Evolutionary conservation across 768 basidiomycete genomes (phyloP).

Genomic region (Saitozyma podzolica): DNA sequence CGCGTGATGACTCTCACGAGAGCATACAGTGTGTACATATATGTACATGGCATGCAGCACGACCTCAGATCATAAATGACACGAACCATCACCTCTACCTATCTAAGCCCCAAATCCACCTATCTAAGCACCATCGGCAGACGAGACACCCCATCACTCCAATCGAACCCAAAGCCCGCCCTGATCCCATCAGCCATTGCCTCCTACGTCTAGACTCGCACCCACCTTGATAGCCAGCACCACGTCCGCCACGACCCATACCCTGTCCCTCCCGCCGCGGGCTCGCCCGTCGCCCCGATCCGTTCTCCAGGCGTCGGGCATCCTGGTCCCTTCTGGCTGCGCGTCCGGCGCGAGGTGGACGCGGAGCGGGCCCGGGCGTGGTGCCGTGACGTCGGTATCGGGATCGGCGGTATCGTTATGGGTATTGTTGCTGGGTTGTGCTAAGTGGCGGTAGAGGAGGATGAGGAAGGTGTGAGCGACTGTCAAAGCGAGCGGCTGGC

Average conservation of each 20-base stretch:
- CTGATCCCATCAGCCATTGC: slow-evolving; percentile 9
- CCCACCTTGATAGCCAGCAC: slow-evolving; percentile 46
- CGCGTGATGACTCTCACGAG: too few species aligned
- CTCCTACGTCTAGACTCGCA: background rate
- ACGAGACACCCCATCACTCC: slow-evolving; percentile 1
- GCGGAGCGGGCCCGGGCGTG: background rate
- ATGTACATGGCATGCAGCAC: too few species aligned
- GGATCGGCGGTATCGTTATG: too few species aligned
- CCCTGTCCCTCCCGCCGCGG: slow-evolving; percentile 31
- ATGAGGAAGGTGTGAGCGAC: slow-evolving; percentile 33
- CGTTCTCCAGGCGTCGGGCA: slow-evolving; percentile 30
- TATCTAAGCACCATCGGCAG: background rate
- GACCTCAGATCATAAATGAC: too few species aligned
- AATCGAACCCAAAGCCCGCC: slow-evolving; percentile 33
- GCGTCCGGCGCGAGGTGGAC: slow-evolving; percentile 27
- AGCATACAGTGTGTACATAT: too few species aligned
- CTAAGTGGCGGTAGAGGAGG: slow-evolving; percentile 21
- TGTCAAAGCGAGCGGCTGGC: slow-evolving; percentile 44
- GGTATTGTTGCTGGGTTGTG: background rate
- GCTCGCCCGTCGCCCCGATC: slow-evolving; percentile 28
- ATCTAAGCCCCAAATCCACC: too few species aligned
- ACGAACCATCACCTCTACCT: too few species aligned
- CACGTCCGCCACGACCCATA: slow-evolving; percentile 41
- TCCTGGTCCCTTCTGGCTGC: slow-evolving; percentile 19
- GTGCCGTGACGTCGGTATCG: too few species aligned